phyloP scores from a whole-genome alignment of 106 monocot species.

The Gastrodia elata region DNA sequence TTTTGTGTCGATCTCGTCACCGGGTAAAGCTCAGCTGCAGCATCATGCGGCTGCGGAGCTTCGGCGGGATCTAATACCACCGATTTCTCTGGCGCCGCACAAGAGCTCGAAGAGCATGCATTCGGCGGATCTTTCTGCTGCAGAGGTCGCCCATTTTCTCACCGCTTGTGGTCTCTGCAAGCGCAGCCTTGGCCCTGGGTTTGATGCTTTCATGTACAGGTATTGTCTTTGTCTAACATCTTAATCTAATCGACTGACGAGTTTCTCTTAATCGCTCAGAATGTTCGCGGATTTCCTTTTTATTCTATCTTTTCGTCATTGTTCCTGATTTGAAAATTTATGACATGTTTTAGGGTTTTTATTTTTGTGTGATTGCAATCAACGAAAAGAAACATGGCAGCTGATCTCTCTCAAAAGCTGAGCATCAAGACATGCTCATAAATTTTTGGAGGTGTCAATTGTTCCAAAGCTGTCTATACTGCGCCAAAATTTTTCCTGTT shows the following conservation, averaged over 20 bases:
- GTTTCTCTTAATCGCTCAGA: background rate
- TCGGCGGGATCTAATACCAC: background rate
- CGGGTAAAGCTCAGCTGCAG: background rate
- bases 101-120: conserved; percentile 3
- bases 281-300: background rate
- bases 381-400: too few species aligned
- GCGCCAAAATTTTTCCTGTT: too few species aligned
- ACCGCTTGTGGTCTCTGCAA: conserved; percentile 41
- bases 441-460: too few species aligned
- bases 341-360: background rate
- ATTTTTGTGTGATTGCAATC: too few species aligned
- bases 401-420: too few species aligned
- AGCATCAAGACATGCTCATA: too few species aligned
- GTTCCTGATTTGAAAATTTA: background rate
- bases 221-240: conserved; percentile 1
- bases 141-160: conserved; percentile 28
- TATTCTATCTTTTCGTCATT: too few species aligned
- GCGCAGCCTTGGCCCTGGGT: conserved; percentile 44
- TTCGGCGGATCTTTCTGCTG: conserved; percentile 14
- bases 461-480: too few species aligned
- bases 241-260: background rate
- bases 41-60: background rate
- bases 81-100: background rate
- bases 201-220: conserved; percentile 64
- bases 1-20: background rate